Conservation (phyloP, 371 early-diverging fungal species). For the Basidiobolus meristosporus region DNA sequence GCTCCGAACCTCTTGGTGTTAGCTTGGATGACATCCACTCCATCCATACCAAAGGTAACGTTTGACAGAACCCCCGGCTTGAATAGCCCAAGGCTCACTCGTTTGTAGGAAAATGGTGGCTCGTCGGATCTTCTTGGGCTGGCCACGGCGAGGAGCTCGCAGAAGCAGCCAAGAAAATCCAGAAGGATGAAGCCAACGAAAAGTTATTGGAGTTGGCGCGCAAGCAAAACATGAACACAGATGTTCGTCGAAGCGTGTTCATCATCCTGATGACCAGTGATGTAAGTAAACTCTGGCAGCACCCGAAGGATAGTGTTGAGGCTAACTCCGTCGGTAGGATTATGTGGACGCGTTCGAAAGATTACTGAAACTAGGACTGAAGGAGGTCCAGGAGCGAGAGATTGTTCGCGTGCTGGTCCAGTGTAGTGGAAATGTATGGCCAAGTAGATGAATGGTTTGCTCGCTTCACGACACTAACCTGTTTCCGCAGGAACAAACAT, state of each 20-base stretch:
- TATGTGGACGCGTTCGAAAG: slow-evolving; percentile 84
- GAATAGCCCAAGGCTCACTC: neutral
- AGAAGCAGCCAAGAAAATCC: slow-evolving; percentile 15
- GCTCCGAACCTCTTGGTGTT: slow-evolving; percentile 63
- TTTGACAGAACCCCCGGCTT: no score
- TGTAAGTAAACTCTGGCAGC: slow-evolving; percentile 13
- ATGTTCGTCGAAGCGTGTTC: slow-evolving; percentile 81
- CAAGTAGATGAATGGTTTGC: neutral
- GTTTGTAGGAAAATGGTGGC: slow-evolving; percentile 56
- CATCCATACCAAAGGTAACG: slow-evolving; percentile 52
- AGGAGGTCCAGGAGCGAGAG: slow-evolving; percentile 84
- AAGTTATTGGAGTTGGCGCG: slow-evolving; percentile 59
- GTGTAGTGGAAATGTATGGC: slow-evolving; percentile 62
- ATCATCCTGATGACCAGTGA: slow-evolving; percentile 79
- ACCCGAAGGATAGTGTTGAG: no score
- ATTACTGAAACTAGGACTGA: slow-evolving; percentile 59
- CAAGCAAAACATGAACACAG: slow-evolving; percentile 89
- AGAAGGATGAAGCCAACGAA: slow-evolving; percentile 26
- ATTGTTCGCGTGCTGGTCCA: slow-evolving; percentile 80
- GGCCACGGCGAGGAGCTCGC: slow-evolving; percentile 35
- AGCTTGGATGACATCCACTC: slow-evolving; percentile 73
- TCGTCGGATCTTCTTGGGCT: slow-evolving; percentile 67
- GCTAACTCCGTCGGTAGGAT: slow-evolving; percentile 29
- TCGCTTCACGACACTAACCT: neutral
- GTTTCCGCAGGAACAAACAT: slow-evolving; percentile 44